Evolutionary conservation across 2,329 filamentous ascomycete species (phyloP).

Genomic region (Aureobasidium sp.): DNA sequence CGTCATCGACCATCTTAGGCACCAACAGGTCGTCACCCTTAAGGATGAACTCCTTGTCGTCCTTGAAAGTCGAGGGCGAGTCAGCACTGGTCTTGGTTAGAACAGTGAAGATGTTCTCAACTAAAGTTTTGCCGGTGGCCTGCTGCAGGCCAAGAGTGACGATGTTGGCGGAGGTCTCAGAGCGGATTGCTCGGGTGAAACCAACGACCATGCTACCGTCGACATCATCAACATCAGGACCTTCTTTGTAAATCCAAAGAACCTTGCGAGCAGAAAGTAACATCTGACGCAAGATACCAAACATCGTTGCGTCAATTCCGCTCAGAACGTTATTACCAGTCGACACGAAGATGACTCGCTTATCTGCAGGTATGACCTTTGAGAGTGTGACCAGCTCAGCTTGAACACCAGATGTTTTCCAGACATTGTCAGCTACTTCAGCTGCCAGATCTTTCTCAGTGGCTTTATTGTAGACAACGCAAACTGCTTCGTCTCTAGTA

Average conservation of each 20-base stretch:
- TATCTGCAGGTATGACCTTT: neutral
- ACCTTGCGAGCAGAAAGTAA: neutral
- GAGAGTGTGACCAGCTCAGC: neutral
- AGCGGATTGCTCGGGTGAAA: neutral
- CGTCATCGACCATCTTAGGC: neutral
- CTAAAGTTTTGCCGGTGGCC: neutral
- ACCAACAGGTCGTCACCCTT: neutral
- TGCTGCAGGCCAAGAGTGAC: neutral
- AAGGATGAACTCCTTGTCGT: conserved; percentile 4
- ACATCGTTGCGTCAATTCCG: neutral
- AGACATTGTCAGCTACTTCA: neutral
- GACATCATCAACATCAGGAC: neutral
- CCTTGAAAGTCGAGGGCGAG: neutral
- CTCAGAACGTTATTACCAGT: neutral
- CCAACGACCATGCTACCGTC: conserved; percentile 4
- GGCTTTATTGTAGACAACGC: neutral
- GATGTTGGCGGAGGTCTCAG: conserved; percentile 3
- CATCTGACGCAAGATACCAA: neutral
- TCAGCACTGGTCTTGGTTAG: neutral
- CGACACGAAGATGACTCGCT: neutral
- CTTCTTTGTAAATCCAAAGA: neutral
- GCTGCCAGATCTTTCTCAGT: neutral
- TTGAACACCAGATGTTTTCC: neutral
- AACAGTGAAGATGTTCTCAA: neutral
- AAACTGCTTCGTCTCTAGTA: neutral